Evolutionary conservation across 257 asterid genomes (phyloP).

Genomic region (Fraxinus americana): DNA sequence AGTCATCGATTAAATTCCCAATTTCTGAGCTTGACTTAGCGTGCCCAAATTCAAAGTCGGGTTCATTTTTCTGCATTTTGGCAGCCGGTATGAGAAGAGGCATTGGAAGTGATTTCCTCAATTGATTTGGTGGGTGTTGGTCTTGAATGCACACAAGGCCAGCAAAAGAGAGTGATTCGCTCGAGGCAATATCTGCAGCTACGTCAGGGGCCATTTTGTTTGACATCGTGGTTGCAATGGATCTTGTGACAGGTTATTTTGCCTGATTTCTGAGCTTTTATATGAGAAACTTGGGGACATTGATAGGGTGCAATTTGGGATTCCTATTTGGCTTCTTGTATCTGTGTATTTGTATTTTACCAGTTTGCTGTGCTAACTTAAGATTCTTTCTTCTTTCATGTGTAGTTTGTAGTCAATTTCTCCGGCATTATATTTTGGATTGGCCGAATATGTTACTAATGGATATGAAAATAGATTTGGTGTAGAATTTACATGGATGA

Average conservation of each 20-base stretch:
- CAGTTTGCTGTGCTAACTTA: conserved; percentile 11
- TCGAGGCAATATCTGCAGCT: conserved; percentile 43
- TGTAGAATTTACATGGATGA: neutral
- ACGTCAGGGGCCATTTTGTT: conserved; percentile 38
- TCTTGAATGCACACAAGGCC: conserved; percentile 48
- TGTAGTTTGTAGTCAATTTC: neutral
- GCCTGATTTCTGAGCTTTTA: conserved; percentile 22
- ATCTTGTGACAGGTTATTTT: conserved; percentile 14
- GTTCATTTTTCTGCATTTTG: conserved; percentile 19
- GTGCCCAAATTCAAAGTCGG: conserved; percentile 44
- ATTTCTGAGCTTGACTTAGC: conserved; percentile 17
- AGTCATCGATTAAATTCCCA: conserved; percentile 11
- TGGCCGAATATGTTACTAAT: neutral
- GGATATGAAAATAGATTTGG: neutral
- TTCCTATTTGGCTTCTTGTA: conserved; percentile 25
- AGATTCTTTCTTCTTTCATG: conserved; percentile 2
- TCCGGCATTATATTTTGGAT: neutral
- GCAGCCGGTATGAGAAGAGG: conserved; percentile 13
- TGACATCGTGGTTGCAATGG: conserved; percentile 25
- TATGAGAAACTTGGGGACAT: conserved; percentile 27
- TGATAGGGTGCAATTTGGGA: conserved; percentile 21
- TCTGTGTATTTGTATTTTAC: conserved; percentile 12
- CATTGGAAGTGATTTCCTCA: conserved; percentile 2
- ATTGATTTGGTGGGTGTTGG: conserved; percentile 15
- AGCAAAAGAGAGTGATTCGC: conserved; percentile 59